Percentiles rank a stretch among this genome's conserved stretches.
These are phyloP conservation scores for Platanthera zijinensis DNA, from an alignment of 106 monocot species.

Conservation along the genomic window DNA sequence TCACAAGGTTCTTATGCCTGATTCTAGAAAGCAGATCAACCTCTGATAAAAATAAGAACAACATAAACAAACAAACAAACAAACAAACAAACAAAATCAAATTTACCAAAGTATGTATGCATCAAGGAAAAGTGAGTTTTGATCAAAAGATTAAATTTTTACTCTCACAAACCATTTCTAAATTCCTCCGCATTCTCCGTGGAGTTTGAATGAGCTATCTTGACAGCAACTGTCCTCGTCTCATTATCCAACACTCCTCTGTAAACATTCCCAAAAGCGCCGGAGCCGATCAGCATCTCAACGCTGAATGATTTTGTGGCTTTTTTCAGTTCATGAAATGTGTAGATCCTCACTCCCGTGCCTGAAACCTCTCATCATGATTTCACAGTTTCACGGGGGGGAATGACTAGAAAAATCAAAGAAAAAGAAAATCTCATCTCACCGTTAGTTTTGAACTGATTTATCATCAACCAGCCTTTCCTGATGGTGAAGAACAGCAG, in stretches of 20 bases:
- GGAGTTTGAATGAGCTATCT: conserved; percentile 17
- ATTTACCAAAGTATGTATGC: too few relatives aligned
- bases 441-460: conserved; percentile 1
- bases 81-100: too few relatives aligned
- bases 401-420: too few relatives aligned
- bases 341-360: conserved; percentile 11
- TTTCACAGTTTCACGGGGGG: too few relatives aligned
- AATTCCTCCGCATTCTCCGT: conserved; percentile 16
- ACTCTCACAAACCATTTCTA: conserved; percentile 18
- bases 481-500: conserved; percentile 10
- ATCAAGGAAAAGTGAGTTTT: too few relatives aligned
- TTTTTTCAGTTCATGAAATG: conserved; percentile 14
- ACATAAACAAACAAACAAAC: too few relatives aligned
- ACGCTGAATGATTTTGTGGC: conserved; percentile 23
- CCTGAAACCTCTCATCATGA: not conserved
- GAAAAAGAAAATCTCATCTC: not conserved
- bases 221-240: conserved; percentile 12
- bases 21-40: too few relatives aligned
- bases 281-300: conserved; percentile 20
- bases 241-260: conserved; percentile 17
- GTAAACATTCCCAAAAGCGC: conserved; percentile 29
- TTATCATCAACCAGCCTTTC: not conserved
- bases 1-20: too few relatives aligned
- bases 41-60: too few relatives aligned
- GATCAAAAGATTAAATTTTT: too few relatives aligned